Percentiles rank a stretch among this genome's conserved stretches.
These are phyloP conservation scores for Acacia pycnantha DNA, from an alignment of 331 rosid species.

Conservation along the genomic window DNA sequence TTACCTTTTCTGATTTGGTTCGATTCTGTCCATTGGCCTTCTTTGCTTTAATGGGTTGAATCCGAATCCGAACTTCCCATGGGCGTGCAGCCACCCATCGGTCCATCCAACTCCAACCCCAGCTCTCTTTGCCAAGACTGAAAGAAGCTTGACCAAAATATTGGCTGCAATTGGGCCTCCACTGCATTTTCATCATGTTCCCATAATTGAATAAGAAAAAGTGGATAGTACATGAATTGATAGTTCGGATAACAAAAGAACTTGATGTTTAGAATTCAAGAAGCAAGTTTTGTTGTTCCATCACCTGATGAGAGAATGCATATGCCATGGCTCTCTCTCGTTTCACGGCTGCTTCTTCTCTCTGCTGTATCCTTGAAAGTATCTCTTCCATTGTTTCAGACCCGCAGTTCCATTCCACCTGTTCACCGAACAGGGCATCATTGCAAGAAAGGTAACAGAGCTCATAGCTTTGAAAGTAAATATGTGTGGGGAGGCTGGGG, in stretches of 20 bases:
- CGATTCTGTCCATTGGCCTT: constrained; percentile 43
- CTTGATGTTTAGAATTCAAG: neutral
- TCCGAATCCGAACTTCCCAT: constrained; percentile 61
- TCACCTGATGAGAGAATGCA: constrained; percentile 93
- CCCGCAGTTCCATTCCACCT: constrained; percentile 78
- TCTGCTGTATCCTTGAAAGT: constrained; percentile 56
- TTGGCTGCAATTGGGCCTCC: constrained; percentile 82
- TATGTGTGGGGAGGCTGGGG: neutral
- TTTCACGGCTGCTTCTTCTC: constrained; percentile 74
- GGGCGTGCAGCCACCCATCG: constrained; percentile 91
- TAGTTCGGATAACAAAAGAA: neutral
- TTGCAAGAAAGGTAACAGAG: neutral
- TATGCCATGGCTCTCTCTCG: constrained; percentile 86
- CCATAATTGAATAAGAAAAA: neutral
- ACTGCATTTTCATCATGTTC: constrained; percentile 45
- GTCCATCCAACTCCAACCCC: constrained; percentile 94
- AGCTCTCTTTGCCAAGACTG: constrained; percentile 62
- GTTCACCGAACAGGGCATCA: neutral
- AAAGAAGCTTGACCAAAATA: constrained; percentile 65
- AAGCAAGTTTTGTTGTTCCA: constrained; percentile 22
- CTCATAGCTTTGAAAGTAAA: neutral
- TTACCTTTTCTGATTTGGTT: constrained; percentile 32
- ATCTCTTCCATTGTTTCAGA: constrained; percentile 86
- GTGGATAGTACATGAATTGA: neutral
- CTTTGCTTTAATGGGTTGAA: constrained; percentile 44